Percentiles rank a stretch among this genome's conserved stretches.
Evolutionary conservation across 768 basidiomycete genomes (phyloP).

Genomic region (Mycena maculata): DNA sequence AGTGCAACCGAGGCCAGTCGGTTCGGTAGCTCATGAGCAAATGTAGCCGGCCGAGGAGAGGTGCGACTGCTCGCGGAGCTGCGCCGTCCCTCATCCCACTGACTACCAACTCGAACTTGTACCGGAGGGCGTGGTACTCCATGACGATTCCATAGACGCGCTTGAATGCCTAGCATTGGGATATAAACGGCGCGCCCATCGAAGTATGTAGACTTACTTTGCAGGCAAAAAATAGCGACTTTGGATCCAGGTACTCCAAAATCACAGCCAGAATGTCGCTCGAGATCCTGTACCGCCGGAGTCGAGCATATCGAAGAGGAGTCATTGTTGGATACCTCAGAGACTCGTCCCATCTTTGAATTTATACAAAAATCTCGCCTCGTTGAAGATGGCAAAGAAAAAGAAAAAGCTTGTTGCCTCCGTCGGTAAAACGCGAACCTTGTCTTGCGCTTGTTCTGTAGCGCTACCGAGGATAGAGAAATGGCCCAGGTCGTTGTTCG

Average conservation of each 20-base stretch:
- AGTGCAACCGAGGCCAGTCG: slow-evolving; percentile 61
- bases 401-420: slow-evolving; percentile 30
- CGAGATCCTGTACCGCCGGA: slow-evolving; percentile 61
- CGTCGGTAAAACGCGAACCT: slow-evolving; percentile 48
- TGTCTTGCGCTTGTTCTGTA: slow-evolving; percentile 50
- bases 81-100: slow-evolving; percentile 65
- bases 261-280: slow-evolving; percentile 64
- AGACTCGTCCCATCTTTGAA: slow-evolving; percentile 45
- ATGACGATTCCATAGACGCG: slow-evolving; percentile 58
- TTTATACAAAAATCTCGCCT: slow-evolving; percentile 62
- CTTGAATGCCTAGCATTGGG: slow-evolving; percentile 54
- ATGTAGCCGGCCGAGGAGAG: slow-evolving; percentile 57
- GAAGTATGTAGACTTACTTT: slow-evolving; percentile 47
- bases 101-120: slow-evolving; percentile 61
- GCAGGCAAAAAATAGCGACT: slow-evolving; percentile 58
- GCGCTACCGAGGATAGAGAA: slow-evolving; percentile 54
- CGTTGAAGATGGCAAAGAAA: slow-evolving; percentile 18
- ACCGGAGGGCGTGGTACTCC: slow-evolving; percentile 61
- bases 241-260: slow-evolving; percentile 61
- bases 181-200: slow-evolving; percentile 15
- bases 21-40: slow-evolving; percentile 58
- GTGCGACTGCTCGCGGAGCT: slow-evolving; percentile 50
- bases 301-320: slow-evolving; percentile 56
- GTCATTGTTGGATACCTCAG: slow-evolving; percentile 52
- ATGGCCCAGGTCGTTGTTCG: slow-evolving; percentile 55